Evolutionary conservation across 257 asterid genomes (phyloP).

Genomic region (Solanum habrochaites): DNA sequence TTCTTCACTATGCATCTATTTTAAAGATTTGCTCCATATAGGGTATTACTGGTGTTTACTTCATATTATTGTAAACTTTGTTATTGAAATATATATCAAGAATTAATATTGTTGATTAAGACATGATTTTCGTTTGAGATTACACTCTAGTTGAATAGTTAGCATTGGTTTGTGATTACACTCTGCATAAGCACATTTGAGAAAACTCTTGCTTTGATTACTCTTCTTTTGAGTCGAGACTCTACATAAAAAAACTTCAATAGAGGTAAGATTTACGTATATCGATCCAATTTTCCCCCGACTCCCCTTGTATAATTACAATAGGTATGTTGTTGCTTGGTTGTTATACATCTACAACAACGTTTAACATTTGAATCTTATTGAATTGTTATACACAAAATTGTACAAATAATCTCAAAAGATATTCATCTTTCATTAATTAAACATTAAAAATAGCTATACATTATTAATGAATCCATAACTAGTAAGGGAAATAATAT

Average conservation of each 20-base stretch:
- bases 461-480: neutral
- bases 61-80: no score
- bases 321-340: no score
- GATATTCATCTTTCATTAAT: neutral
- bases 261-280: neutral
- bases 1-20: no score
- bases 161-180: no score
- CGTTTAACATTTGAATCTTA: neutral
- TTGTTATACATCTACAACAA: neutral
- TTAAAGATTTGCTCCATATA: no score
- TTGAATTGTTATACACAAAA: neutral
- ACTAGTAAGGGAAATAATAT: neutral
- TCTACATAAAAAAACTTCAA: no score
- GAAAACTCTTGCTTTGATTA: neutral
- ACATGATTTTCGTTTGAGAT: no score
- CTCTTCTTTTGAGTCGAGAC: neutral
- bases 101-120: no score
- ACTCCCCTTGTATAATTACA: neutral
- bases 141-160: no score
- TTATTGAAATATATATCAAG: no score
- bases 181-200: neutral
- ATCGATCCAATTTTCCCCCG: accelerated
- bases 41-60: no score
- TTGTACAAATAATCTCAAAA: neutral
- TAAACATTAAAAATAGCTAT: neutral